Evolutionary conservation across 2,329 filamentous ascomycete species (phyloP), one percentile per base, ranked within the genome.

Genomic region (Cordyceps militaris): DNA sequence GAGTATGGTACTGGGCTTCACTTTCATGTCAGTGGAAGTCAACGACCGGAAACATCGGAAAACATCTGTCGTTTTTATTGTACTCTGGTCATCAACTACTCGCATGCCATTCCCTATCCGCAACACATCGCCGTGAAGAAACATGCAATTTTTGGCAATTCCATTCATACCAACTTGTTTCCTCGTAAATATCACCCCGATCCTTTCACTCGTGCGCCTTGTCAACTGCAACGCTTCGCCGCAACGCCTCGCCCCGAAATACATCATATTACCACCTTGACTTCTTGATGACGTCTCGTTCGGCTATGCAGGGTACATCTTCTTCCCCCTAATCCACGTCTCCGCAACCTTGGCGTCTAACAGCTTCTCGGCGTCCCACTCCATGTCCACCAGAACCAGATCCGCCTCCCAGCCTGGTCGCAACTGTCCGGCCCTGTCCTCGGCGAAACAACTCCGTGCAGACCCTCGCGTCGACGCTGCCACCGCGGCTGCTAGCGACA

Each of bases 391-490:
- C 4, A 71, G 63, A 2, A 79, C 76, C 54, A 85, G 78, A 63
- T 85, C 81, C 1, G 82, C 83, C 61, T 73, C 66, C 69, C 77
- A 76, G 0, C 81, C 82, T 2, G 68, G 68, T 60, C 74, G 72
- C 59, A 84, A 64, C 55, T 70, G 75, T 0, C 82, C 81, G 4
- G 78, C 68, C 57, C 74, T 68, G 11, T 71, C 66, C 26, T 84
- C 81, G 3, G 74, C 75, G 61, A 80, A 82, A 24, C 74, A 78
- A n/a, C 76, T 78, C 61, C 77, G 78, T 3, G 81, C 80, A 4
- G 75, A 74, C 0, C 81, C 81, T 23, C 67, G 65, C 0, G 79
- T 79, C 1, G 73, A 78, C 23, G 78, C 80, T 4, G 70, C 72
- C 2, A 83, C 68, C 0, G 79, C 76, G 62, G 79, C 74, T 51